These are phyloP conservation scores for Acaromyces ingoldii DNA, from an alignment of 1,284 basidiomycete species.

Conservation along the genomic window DNA sequence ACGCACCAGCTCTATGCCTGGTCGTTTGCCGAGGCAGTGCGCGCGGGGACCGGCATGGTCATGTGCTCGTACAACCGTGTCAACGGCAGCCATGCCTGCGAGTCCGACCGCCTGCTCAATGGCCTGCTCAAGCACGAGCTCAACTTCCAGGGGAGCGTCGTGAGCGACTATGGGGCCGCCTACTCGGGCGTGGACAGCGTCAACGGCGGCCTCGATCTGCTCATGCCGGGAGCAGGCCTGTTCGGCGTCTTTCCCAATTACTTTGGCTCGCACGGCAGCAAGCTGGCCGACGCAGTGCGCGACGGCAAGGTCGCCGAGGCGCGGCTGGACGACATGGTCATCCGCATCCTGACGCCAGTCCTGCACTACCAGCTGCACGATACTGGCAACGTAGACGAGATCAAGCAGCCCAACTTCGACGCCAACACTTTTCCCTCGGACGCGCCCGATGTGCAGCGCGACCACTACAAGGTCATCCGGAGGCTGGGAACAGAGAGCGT, in stretches of 20 bases:
- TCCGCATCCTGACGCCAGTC: constrained; percentile 45
- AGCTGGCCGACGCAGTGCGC: constrained; percentile 63
- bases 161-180: constrained; percentile 48
- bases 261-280: constrained; percentile 58
- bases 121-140: constrained; percentile 69
- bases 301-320: constrained; percentile 64
- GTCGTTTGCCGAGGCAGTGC: constrained; percentile 55
- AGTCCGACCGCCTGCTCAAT: constrained; percentile 65
- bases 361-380: constrained; percentile 32
- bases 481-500: constrained; percentile 31
- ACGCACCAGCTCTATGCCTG: constrained; percentile 57
- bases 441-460: constrained; percentile 23
- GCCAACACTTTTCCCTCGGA: constrained; percentile 22
- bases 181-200: constrained; percentile 50
- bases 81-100: constrained; percentile 66
- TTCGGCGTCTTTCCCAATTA: constrained; percentile 24
- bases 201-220: constrained; percentile 65
- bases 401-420: constrained; percentile 37
- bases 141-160: constrained; percentile 70
- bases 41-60: constrained; percentile 52
- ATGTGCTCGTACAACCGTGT: constrained; percentile 58
- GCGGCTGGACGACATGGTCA: constrained; percentile 56
- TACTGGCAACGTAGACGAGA: constrained; percentile 13
- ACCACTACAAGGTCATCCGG: constrained; percentile 32
- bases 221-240: constrained; percentile 51